Base-by-base conservation (phyloP, 129 eudicot genomes). In the Solidago caesia region DNA sequence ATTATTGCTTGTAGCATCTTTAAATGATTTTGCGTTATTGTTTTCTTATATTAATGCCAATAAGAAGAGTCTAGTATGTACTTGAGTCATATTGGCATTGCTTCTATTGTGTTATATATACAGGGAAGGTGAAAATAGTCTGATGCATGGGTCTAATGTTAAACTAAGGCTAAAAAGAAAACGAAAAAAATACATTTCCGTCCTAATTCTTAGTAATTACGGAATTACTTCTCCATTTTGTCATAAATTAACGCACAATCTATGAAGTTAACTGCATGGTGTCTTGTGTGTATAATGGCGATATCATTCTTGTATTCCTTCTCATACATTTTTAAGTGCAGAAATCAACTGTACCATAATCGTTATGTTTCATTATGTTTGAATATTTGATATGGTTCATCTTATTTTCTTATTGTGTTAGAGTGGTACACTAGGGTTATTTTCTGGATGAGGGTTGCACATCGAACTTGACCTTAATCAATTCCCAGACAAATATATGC, bases 301-400 rank as follows among this genome's bases (percentile, higher is more conserved):
- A 62, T 63, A 9, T 5, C 21, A 33, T 74, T 14, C 39, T 29
- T 48, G 70, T 47, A 33, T 62, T 14, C 47, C 78, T 62, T 74
- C 49, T 74, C 62, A 16, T 74, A 62, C 70, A 63, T 74, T 60
- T 47, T 73, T 14, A 33, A 58, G 49, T 41, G 63, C 27, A 47
- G 62, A 29, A n/a, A 45, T 70, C 77, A 45, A 29, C n/a, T 33
- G 39, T 33, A 33, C 39, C 3, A 3, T 33, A 33, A 33, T 33
- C 39, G 39, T 33, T 33, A 33, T 33, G 39, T 29, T 29, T 2
- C 2, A 29, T 29, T 29, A 29, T 29, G 39, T 33, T 33, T 33
- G 3, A 33, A 33, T 33, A 1, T 33, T 1, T 33, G 39, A 33
- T 33, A 33, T 33, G 39, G 2, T 33, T 33, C 39, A 33, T 33